These are phyloP conservation scores for Stemphylium beticola DNA, from an alignment of 2,329 filamentous ascomycete genomes.

Conservation along the genomic window DNA sequence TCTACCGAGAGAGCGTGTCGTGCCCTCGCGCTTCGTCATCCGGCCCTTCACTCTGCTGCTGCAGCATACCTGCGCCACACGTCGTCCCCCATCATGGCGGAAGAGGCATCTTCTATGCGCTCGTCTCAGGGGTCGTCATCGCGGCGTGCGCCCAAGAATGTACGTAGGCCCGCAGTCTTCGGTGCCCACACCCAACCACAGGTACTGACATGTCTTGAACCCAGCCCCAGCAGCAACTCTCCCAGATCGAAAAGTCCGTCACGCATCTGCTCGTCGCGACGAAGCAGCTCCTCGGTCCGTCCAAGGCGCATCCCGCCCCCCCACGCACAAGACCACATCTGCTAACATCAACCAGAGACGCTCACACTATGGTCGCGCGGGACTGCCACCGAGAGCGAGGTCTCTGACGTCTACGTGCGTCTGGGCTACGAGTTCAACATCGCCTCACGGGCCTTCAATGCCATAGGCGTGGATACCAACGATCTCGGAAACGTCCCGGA, in stretches of 20 bases:
- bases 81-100: slow-evolving; percentile 27
- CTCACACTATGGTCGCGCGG: slow-evolving; percentile 97
- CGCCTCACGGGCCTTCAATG: slow-evolving; percentile 93
- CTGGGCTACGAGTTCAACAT: slow-evolving; percentile 99
- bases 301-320: slow-evolving; percentile 8
- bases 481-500: slow-evolving; percentile 97
- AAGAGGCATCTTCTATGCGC: slow-evolving; percentile 34
- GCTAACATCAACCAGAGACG: slow-evolving; percentile 66
- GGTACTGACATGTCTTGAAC: slow-evolving; percentile 27
- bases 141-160: slow-evolving; percentile 45
- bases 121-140: slow-evolving; percentile 56
- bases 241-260: slow-evolving; percentile 98
- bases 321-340: slow-evolving; percentile 2
- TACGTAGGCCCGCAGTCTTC: slow-evolving; percentile 29
- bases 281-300: slow-evolving; percentile 78
- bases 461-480: slow-evolving; percentile 93
- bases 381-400: slow-evolving; percentile 88
- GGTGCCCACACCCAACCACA: slow-evolving; percentile 9
- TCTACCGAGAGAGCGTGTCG: slow-evolving; percentile 18
- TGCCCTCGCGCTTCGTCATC: slow-evolving; percentile 20
- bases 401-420: slow-evolving; percentile 97
- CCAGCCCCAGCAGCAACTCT: slow-evolving; percentile 77
- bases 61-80: slow-evolving; percentile 23
- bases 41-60: slow-evolving; percentile 21
- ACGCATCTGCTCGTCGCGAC: slow-evolving; percentile 91